phyloP scores from a whole-genome alignment of 164 flowering plant genomes.

The Magnolia changhungtana region DNA sequence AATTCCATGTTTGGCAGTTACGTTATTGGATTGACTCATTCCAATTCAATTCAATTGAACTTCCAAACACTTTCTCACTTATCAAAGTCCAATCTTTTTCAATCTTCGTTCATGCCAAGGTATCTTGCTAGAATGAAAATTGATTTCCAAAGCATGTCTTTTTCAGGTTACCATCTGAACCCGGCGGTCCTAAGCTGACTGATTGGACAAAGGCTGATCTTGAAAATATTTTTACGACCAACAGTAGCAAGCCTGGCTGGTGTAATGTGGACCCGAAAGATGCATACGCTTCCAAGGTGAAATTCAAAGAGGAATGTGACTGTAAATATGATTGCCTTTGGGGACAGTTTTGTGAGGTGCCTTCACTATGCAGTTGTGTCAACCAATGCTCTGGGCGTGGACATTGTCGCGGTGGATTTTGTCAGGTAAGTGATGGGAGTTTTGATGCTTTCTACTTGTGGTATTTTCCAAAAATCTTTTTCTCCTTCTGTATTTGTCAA shows the following conservation, averaged over 20 bases:
- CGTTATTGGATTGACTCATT: no score
- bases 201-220: conserved; percentile 77
- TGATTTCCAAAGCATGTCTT: conserved; percentile 4
- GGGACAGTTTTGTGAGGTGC: conserved; percentile 85
- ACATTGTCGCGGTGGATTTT: conserved; percentile 91
- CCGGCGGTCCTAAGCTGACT: conserved; percentile 48
- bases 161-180: conserved; percentile 62
- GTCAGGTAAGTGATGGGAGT: conserved; percentile 52
- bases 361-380: conserved; percentile 64
- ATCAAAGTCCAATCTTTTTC: neutral
- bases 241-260: conserved; percentile 80
- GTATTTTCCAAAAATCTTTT: neutral
- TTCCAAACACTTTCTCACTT: neutral
- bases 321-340: conserved; percentile 87
- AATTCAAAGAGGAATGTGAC: conserved; percentile 82
- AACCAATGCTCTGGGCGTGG: conserved; percentile 95
- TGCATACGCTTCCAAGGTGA: conserved; percentile 58
- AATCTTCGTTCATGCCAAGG: neutral
- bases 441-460: neutral
- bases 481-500: neutral
- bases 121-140: conserved; percentile 1
- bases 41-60: neutral
- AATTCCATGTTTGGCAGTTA: neutral
- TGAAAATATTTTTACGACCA: conserved; percentile 67
- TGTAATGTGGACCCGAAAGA: conserved; percentile 91